Conservation (phyloP, 2,329 filamentous ascomycete species). For the Pestalotiopsis sp. region DNA sequence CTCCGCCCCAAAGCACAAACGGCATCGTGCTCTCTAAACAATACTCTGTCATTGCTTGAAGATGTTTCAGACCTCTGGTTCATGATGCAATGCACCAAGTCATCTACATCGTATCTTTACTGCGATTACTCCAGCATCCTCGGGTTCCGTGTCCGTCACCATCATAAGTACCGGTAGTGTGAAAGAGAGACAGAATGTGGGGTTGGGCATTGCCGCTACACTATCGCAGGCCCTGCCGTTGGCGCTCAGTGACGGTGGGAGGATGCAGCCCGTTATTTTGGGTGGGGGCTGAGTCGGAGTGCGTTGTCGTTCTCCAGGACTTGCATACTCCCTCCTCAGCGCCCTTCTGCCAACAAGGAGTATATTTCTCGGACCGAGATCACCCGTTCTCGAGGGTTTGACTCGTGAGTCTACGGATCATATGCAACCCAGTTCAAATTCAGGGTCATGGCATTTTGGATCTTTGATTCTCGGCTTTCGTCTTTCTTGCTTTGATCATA, state of each 20-base stretch:
- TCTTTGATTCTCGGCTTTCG: not conserved
- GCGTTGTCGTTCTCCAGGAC: not conserved
- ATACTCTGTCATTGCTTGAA: not conserved
- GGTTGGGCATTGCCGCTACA: not conserved
- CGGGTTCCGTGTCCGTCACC: not conserved
- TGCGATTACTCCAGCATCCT: not conserved
- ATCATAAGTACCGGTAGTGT: not conserved
- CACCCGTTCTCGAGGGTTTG: no score
- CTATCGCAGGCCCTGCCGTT: not conserved
- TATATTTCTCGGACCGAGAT: no score
- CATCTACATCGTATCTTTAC: not conserved
- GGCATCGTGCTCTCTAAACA: not conserved
- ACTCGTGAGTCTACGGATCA: not conserved
- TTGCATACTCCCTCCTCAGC: not conserved
- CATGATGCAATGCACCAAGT: not conserved
- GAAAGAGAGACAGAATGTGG: not conserved
- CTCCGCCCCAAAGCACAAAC: slow-evolving; percentile 1
- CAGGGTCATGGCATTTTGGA: not conserved
- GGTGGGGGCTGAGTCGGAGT: not conserved
- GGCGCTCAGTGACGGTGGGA: not conserved
- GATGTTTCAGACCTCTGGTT: not conserved
- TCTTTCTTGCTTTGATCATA: not conserved
- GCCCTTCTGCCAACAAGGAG: no score
- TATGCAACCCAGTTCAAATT: not conserved
- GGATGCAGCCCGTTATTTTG: not conserved